Conservation (phyloP, 1,284 basidiomycete genomes). For the Boletus semigastroideus region DNA sequence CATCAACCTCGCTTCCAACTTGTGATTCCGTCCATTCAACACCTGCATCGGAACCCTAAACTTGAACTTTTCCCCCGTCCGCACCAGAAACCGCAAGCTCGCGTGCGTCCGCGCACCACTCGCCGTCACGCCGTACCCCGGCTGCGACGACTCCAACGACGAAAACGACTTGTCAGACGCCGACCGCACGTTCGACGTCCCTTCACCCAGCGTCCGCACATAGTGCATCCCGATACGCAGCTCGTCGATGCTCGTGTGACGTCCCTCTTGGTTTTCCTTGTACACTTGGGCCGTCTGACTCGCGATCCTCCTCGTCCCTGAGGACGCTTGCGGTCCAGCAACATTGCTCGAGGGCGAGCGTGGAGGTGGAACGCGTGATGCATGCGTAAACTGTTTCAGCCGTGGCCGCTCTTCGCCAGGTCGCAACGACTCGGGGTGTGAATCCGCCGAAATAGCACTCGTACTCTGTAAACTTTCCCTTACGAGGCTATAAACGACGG, state of each 20-base stretch:
- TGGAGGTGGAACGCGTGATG: slow-evolving; percentile 64
- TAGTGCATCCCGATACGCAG: slow-evolving; percentile 67
- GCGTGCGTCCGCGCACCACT: slow-evolving; percentile 29
- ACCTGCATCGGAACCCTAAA: slow-evolving; percentile 49
- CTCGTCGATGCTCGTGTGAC: slow-evolving; percentile 51
- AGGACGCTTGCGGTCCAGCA: slow-evolving; percentile 26
- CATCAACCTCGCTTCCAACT: slow-evolving; percentile 48
- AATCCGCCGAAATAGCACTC: slow-evolving; percentile 38
- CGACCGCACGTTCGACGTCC: slow-evolving; percentile 47
- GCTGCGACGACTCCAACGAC: slow-evolving; percentile 57
- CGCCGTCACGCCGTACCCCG: slow-evolving; percentile 30
- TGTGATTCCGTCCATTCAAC: slow-evolving; percentile 22
- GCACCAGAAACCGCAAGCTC: slow-evolving; percentile 45
- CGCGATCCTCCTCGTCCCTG: slow-evolving; percentile 44
- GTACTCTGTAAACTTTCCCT: slow-evolving; percentile 36
- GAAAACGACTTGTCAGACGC: slow-evolving; percentile 49
- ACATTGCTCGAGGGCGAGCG: slow-evolving; percentile 36
- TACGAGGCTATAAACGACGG: slow-evolving; percentile 14
- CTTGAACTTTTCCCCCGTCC: slow-evolving; percentile 60
- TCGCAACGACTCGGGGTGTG: slow-evolving; percentile 31
- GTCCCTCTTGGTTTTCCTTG: slow-evolving; percentile 32
- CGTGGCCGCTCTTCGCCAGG: slow-evolving; percentile 47
- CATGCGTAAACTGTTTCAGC: slow-evolving; percentile 72
- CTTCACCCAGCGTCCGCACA: slow-evolving; percentile 63
- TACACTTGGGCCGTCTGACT: slow-evolving; percentile 68